Evolutionary conservation across 768 basidiomycete species (phyloP), one percentile per base, ranked within the genome.

Genomic region (Lactifluus piperatus): DNA sequence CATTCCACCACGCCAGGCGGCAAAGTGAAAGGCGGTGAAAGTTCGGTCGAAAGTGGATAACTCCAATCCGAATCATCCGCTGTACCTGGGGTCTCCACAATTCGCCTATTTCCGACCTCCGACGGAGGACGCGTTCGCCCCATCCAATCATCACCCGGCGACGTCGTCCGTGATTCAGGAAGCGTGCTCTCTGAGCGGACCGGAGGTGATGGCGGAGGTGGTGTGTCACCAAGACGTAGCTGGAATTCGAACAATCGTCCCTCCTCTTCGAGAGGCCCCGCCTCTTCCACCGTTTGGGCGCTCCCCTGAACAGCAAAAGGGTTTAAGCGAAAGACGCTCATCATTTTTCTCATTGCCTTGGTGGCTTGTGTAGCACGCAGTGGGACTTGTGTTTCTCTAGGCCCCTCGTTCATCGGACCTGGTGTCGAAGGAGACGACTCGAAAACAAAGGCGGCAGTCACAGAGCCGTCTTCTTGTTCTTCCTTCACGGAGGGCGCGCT

Each of bases 291-390:
- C 18, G 61, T 60, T 36, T 54, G 52, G 50, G 64, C 62, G 51
- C 56, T 65, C 11, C 62, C 64, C 41, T 71, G 70, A 24, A 72
- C 68, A 30, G 86, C 79, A 64, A 90, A 90, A 0, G 86, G 86
- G 69, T 89, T 85, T 64, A 89, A 77, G 8, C 88, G 79, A 69
- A 90, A 87, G 22, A 83, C 81, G 44, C 81, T 80, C 88, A 91
- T 91, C 82, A 88, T 82, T 49, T 74, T 73, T 54, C 83, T 80
- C 88, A 88, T 88, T 45, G 79, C 77, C 47, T 79, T 77, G 61
- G 79, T 77, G 1, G 86, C 88, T 66, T 88, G 83, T 0, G 85
- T 88, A 8, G 87, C 88, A 47, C 88, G 85, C 14, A 88, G 77
- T 8, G 88, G 86, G 1, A 88, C 86, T 67, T 70, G 64, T 4